Evolutionary conservation across 768 basidiomycete species (phyloP).

Genomic region (Termitomyces sp.): DNA sequence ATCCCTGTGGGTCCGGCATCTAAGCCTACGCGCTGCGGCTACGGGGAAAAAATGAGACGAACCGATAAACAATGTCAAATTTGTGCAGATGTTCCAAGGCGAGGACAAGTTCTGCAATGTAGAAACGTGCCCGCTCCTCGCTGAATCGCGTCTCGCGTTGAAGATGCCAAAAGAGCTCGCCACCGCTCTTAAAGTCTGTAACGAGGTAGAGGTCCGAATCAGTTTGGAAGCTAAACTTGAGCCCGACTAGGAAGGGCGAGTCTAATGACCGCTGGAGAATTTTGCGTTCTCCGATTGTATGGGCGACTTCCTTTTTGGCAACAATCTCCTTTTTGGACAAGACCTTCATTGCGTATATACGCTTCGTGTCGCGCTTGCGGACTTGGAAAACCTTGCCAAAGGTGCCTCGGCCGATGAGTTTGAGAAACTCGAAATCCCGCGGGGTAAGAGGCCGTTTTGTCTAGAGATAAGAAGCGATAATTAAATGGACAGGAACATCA

Average conservation of each 20-base stretch:
- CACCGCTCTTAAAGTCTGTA: constrained; percentile 98
- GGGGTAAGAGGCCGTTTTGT: constrained; percentile 86
- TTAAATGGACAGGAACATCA: constrained; percentile 9
- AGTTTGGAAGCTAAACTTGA: constrained; percentile 98
- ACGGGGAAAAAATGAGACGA: constrained; percentile 25
- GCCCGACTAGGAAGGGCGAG: constrained; percentile 94
- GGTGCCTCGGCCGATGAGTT: constrained; percentile 96
- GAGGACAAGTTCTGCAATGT: constrained; percentile 92
- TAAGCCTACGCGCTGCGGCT: neutral
- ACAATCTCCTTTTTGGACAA: constrained; percentile 98
- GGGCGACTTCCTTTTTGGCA: constrained; percentile 98
- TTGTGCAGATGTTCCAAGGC: constrained; percentile 97
- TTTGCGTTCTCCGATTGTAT: constrained; percentile 99
- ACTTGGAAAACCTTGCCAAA: constrained; percentile 99
- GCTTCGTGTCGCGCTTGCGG: constrained; percentile 94
- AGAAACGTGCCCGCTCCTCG: constrained; percentile 93
- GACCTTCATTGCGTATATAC: constrained; percentile 99
- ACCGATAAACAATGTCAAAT: constrained; percentile 93
- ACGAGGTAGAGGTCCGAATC: constrained; percentile 93
- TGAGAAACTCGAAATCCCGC: constrained; percentile 97
- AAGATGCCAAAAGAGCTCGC: constrained; percentile 97
- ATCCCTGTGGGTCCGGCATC: constrained; percentile 51
- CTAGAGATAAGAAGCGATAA: constrained; percentile 32
- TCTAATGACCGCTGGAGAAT: constrained; percentile 92
- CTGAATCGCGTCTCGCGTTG: constrained; percentile 93